These are phyloP conservation scores for Dothidotthia symphoricarpi DNA, from an alignment of 2,329 filamentous ascomycete genomes.

Conservation along the genomic window DNA sequence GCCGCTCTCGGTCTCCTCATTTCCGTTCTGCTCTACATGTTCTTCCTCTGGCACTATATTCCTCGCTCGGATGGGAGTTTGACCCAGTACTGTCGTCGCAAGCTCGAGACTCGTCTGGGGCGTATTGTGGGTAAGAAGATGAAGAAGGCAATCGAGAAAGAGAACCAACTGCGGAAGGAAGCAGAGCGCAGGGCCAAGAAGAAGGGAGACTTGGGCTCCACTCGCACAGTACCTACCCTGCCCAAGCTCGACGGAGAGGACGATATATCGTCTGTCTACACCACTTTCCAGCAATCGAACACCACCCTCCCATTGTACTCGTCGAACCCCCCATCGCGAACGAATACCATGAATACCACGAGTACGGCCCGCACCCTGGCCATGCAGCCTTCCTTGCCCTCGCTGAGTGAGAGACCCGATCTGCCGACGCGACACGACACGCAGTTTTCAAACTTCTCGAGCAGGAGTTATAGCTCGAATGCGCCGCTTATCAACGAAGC, in stretches of 20 bases:
- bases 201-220: constrained; percentile 45
- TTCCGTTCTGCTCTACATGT: constrained; percentile 74
- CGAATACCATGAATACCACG: constrained; percentile 51
- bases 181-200: constrained; percentile 44
- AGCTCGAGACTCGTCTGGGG: constrained; percentile 81
- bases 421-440: constrained; percentile 49
- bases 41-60: constrained; percentile 92
- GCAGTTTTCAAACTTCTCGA: constrained; percentile 53
- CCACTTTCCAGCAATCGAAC: constrained; percentile 38
- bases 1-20: constrained; percentile 71
- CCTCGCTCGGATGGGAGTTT: constrained; percentile 77
- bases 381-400: constrained; percentile 45
- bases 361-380: constrained; percentile 10
- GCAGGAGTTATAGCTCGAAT: constrained; percentile 62
- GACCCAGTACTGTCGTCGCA: constrained; percentile 82
- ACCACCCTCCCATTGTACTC: constrained; percentile 49
- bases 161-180: constrained; percentile 54
- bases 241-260: constrained; percentile 42
- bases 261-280: constrained; percentile 42
- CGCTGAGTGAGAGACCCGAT: constrained; percentile 40
- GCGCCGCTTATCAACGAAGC: constrained; percentile 62
- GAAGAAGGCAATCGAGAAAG: constrained; percentile 81
- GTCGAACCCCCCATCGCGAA: constrained; percentile 54
- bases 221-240: constrained; percentile 40
- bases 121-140: constrained; percentile 84